These are phyloP conservation scores for Carex littledalei DNA, from an alignment of 176 grass and related monocot genomes.

Conservation along the genomic window DNA sequence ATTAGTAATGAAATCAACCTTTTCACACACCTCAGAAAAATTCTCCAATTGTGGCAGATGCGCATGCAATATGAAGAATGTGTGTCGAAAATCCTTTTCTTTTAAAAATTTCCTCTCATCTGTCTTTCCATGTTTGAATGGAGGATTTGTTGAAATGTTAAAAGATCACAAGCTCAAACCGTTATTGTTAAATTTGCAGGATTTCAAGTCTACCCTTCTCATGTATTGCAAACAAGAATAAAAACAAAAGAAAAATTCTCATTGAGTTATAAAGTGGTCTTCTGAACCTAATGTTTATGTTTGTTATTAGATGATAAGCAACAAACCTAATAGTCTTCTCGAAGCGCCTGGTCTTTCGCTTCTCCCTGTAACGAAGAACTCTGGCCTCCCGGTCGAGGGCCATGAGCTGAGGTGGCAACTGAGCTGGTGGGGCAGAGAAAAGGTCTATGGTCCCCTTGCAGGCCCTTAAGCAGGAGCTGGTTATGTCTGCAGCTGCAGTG, in stretches of 20 bases:
- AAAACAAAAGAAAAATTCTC: not conserved
- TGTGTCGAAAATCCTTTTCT: not conserved
- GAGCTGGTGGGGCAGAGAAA: constrained; percentile 21
- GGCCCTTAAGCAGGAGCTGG: constrained; percentile 23
- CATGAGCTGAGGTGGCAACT: constrained; percentile 28
- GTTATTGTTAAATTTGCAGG: not conserved
- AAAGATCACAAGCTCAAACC: not conserved
- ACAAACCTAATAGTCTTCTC: constrained; percentile 35
- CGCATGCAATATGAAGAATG: too few species aligned
- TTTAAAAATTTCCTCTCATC: not conserved
- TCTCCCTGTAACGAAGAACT: constrained; percentile 38
- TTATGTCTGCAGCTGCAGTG: constrained; percentile 4
- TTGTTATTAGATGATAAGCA: not conserved
- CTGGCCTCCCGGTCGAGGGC: constrained; percentile 30
- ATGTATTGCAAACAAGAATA: not conserved
- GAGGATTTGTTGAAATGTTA: not conserved
- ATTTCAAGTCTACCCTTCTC: not conserved
- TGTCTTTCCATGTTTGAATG: not conserved
- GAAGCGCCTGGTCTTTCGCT: constrained; percentile 32
- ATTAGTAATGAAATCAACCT: not conserved
- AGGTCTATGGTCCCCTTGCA: constrained; percentile 34
- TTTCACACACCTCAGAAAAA: not conserved
- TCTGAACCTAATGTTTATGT: not conserved
- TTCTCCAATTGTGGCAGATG: too few species aligned
- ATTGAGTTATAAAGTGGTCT: not conserved